Base-by-base conservation (phyloP, 2,329 filamentous ascomycete genomes). In the Pyrenochaeta sp. region DNA sequence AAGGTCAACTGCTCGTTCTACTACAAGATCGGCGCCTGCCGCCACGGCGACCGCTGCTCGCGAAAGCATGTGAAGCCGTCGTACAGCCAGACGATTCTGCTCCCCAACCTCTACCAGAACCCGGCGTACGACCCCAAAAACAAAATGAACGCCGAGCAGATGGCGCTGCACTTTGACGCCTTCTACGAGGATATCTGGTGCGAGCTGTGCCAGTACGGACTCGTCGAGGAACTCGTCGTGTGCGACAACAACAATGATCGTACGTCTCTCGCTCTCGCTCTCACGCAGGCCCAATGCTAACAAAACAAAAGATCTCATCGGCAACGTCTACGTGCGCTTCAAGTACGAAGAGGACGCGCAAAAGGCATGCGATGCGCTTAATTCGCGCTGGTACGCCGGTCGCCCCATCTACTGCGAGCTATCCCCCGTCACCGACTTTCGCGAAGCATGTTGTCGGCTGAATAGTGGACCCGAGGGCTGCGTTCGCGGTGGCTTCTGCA, bases 171-270 rank as follows among this genome's bases (percentile, higher is more conserved):
- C 82, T 99, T 99, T 72, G 94, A 99, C 75, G 94, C 94, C 67
- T 99, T 99, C 75, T 99, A 99, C 81, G 94, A 99, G 79, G 94
- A 99, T 73, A 91, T 99, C 59, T 99, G 94, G 93, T 97, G 93
- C 78, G 94, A 99, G 83, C 90, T 99, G 80, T 97, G 94, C 87
- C 60, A 96, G 77, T 99, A 95, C 73, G 94, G 94, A 60, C 90
- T 97, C 76, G 81, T 97, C 23, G 94, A 99, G 77, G 94, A 99
- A 77, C 84, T 99, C 9, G 94, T 99, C 9, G 93, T 99, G 3
- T 99, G 94, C 76, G 94, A 99, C 78, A 99, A 99, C 75, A 97
- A 97, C 76, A 99, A 99, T 76, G 94, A 99, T 71, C 93, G 86
- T 89, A 72, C 62, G 86, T 83, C 14, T 37, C 19, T 22, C 8